A percentile compares a stretch with the other conserved stretches of the same genome.
Evolutionary conservation across 2,329 filamentous ascomycete species (phyloP).

Genomic region (Beauveria asiatica): DNA sequence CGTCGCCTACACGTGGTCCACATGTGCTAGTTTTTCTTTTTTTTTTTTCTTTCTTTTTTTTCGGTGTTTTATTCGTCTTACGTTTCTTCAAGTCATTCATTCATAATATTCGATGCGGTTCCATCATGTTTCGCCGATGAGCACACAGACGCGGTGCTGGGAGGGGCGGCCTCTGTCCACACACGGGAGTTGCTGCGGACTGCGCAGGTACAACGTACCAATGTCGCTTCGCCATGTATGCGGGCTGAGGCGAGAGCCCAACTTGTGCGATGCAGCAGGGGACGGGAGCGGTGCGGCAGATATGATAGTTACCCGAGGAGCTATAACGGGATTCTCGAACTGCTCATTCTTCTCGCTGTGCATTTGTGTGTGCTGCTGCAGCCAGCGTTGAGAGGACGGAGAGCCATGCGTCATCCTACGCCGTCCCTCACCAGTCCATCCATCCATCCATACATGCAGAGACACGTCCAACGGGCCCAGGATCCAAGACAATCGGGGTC

Average conservation of each 20-base stretch:
- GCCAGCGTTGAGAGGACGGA: not conserved
- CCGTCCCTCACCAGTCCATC: not conserved
- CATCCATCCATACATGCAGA: not conserved
- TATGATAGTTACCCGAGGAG: not conserved
- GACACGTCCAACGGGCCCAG: not conserved
- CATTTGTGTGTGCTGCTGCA: not conserved
- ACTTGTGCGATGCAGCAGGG: not conserved
- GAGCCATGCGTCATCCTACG: not conserved
- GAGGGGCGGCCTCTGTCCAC: not conserved
- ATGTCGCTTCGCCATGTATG: not conserved
- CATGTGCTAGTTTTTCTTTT: not conserved
- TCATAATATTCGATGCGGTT: no score
- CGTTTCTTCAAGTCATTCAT: no score
- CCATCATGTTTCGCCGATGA: not conserved
- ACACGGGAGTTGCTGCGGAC: not conserved
- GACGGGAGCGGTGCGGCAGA: not conserved
- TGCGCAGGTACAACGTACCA: not conserved
- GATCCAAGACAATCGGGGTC: not conserved
- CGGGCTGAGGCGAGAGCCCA: not conserved
- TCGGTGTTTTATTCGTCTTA: no score
- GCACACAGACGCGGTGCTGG: not conserved
- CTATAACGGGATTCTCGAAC: not conserved
- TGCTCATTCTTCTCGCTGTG: not conserved
- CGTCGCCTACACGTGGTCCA: not conserved
- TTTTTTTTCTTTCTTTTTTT: not conserved